Evolutionary conservation across 371 early-diverging fungal species (phyloP), one percentile per base, ranked within the genome.

Genomic region (Mucor plumbeus): DNA sequence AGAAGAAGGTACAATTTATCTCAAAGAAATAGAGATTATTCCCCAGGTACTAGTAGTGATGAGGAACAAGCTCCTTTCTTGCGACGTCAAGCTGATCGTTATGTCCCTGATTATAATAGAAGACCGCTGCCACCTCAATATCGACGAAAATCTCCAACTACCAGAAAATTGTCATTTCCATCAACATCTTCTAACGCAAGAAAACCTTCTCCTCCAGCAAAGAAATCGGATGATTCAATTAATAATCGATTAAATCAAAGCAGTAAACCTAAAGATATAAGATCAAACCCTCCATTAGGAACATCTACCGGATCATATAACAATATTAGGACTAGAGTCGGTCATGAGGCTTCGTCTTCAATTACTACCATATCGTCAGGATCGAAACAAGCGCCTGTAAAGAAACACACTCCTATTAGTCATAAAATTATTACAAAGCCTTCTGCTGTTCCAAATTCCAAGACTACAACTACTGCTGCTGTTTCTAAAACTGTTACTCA

Each of bases 1-100:
- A 21, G 13, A 3, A 21, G 26, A 50, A 58, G 35, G 39, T 15
- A 9, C 19, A 11, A 15, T 15, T 58, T 39, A 40, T n/a, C 33
- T 31, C 4, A 8, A n/a, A 39, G 19, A 19, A 5, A 19, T n/a
- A 59, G 59, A 59, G 10, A 19, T 26, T 15, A 21, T 34, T 63
- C 63, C 10, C 63, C 63, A 34, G 54, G 39, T 5, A 5, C 53
- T 7, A 62, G 63, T 39, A 63, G 63, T 63, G 63, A 63, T 21
- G 63, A 63, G 21, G 63, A 63, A 31, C 9, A 40, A 1, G 63
- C 63, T 3, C 63, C 63, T 15, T 63, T 63, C 31, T 26, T 53
- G 36, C 14, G 40, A 53, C 2, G 1, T 7, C 7, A 63, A 7
- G 19, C 40, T 13, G 63, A 63, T 26, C 39, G 35, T 39, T 63